Base-by-base conservation (phyloP, 441 rosid genomes). In the Erodium moschatum region DNA sequence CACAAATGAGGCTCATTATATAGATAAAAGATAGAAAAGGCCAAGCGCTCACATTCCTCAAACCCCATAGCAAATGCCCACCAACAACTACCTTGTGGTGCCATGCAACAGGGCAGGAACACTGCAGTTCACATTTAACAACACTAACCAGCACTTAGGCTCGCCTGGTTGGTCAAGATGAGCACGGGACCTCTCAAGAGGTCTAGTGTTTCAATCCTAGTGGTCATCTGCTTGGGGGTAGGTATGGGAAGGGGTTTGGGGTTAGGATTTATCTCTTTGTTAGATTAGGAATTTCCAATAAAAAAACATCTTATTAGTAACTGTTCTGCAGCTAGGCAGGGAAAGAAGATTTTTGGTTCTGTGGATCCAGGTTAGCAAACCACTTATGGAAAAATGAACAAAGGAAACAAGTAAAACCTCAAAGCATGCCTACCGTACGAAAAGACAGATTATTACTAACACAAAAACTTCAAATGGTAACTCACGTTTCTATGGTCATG, bases 401-500 rank as follows among this genome's bases (percentile, higher is more conserved):
- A 10, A 29, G 3, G 64, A 56, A 56, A 56, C 18, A 56, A 56
- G 12, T 56, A 56, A 18, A 56, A 56, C 15, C 11, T 38, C 5
- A 33, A 33, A 2, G 38, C 2, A 16, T 4, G 18, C 5, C 60
- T 52, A 52, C 6, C 60, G 15, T 16, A 5, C 18, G 8, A 52
- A 20, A n/a, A n/a, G n/a, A n/a, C n/a, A n/a, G n/a, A n/a, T n/a
- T n/a, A n/a, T n/a, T n/a, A n/a, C n/a, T n/a, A 44, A 64, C 31
- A 16, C 16, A 68, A 15, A 29, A 11, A 69, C 38, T 60, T 3
- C 4, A 52, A 29, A 0, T 50, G 69, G 74, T 50, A 64, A 81
- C 94, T 89, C 84, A 94, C 99, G 99, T 89, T 83, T 94, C 97
- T 70, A 94, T 94, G 0, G 99, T 94, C 99, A 94, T 94, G 81